Percentiles rank a stretch among this genome's conserved stretches.
These are phyloP conservation scores for Polytrichum formosum DNA, from an alignment of 225 moss, liverwort and hornwort genomes.

Conservation along the genomic window DNA sequence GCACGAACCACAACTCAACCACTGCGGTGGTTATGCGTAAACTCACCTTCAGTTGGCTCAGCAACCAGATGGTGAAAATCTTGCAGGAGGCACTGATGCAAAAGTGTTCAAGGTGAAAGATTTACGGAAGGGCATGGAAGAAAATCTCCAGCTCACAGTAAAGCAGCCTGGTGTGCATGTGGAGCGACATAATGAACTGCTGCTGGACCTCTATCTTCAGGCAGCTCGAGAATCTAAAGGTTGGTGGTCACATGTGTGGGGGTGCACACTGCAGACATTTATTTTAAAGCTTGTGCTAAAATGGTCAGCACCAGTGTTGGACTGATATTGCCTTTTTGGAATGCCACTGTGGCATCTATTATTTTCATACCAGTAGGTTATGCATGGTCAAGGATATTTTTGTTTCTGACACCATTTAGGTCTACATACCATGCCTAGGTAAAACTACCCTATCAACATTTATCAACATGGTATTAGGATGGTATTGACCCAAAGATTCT, in stretches of 20 bases:
- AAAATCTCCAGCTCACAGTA: conserved; percentile 43
- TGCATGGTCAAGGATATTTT: too few relatives aligned
- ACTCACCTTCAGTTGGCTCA: conserved; percentile 15
- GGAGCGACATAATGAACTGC: conserved; percentile 35
- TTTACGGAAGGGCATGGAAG: conserved; percentile 35
- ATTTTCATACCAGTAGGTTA: too few relatives aligned
- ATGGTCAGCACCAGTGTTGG: too few relatives aligned
- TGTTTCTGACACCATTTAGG: too few relatives aligned
- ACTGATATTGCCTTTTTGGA: too few relatives aligned
- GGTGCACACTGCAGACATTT: neutral
- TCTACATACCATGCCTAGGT: too few relatives aligned
- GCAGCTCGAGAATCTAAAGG: conserved; percentile 56
- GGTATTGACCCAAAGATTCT: too few relatives aligned
- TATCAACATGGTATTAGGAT: too few relatives aligned
- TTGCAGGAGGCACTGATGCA: conserved; percentile 10
- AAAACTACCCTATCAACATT: too few relatives aligned
- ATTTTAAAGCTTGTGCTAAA: neutral
- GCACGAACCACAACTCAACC: too few relatives aligned
- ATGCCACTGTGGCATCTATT: too few relatives aligned
- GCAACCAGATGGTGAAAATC: conserved; percentile 42
- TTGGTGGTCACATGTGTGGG: conserved; percentile 11
- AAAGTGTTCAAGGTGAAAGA: conserved; percentile 25
- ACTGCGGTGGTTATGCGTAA: too few relatives aligned
- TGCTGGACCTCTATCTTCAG: conserved; percentile 39
- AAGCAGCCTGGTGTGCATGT: conserved; percentile 16